A percentile compares a stretch with the other conserved stretches of the same genome.
Conservation (phyloP, 2,329 filamentous ascomycete genomes). For the Paecilomyces sp. region DNA sequence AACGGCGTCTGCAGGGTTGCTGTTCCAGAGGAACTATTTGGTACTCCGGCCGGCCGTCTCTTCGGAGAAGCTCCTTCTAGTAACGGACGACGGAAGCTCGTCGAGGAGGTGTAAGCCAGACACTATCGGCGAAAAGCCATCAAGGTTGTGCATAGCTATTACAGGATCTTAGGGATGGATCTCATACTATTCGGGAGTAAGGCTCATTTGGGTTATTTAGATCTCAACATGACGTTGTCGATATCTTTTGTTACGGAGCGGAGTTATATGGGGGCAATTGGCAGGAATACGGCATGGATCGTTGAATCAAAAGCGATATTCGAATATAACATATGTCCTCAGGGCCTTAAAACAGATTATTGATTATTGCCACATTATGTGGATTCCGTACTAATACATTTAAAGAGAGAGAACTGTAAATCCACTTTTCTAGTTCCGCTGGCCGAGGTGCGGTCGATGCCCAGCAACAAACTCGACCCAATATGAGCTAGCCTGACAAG, state of each 20-base stretch:
- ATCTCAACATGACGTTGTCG: neutral
- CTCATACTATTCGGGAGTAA: neutral
- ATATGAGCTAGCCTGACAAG: too few species aligned
- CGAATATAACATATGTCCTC: neutral
- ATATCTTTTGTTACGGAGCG: neutral
- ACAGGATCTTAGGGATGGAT: neutral
- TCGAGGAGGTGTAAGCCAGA: conserved; percentile 29
- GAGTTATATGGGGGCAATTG: neutral
- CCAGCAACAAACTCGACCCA: neutral
- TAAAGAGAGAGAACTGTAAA: neutral
- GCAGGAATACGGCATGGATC: neutral
- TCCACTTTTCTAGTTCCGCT: neutral
- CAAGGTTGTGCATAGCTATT: neutral
- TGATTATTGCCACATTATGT: neutral
- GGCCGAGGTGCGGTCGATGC: neutral
- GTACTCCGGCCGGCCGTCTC: conserved; percentile 32
- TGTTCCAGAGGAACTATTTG: conserved; percentile 43
- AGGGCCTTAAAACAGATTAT: neutral
- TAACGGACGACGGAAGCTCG: conserved; percentile 21
- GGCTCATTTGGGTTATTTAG: neutral
- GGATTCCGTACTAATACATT: neutral
- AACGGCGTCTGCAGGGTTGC: conserved; percentile 32
- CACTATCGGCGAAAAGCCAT: neutral
- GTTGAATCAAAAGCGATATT: neutral
- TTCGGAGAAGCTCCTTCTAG: conserved; percentile 22